These are phyloP conservation scores for Globisporangium acanthophoron DNA, from an alignment of 352 stramenopile genomes.

Conservation along the genomic window DNA sequence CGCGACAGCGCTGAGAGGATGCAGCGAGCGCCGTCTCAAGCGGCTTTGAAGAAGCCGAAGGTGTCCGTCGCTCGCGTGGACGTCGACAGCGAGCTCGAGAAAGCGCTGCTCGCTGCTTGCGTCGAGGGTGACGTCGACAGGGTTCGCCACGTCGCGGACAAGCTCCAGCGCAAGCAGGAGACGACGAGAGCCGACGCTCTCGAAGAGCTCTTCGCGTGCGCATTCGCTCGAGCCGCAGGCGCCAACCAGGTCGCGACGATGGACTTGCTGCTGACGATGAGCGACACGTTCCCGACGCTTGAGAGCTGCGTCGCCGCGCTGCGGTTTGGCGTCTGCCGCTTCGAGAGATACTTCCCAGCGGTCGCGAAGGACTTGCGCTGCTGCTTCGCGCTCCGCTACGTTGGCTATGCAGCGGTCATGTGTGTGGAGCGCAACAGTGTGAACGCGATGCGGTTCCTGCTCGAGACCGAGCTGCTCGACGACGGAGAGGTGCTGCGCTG, in stretches of 20 bases:
- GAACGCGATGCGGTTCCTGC: constrained; percentile 25
- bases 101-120: constrained; percentile 2
- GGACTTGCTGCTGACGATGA: constrained; percentile 6
- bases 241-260: constrained; percentile 12
- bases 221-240: constrained; percentile 13
- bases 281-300: not conserved
- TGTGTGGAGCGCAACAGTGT: constrained; percentile 39
- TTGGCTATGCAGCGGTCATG: constrained; percentile 31
- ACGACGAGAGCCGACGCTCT: not conserved
- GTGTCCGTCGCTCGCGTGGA: not conserved
- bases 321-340: constrained; percentile 29
- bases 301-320: constrained; percentile 6
- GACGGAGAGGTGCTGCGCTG: constrained; percentile 33
- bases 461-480: constrained; percentile 22
- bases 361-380: constrained; percentile 19
- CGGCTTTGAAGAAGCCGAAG: not conserved
- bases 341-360: constrained; percentile 24
- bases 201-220: constrained; percentile 18
- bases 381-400: constrained; percentile 33
- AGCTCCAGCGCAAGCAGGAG: constrained; percentile 6
- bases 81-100: constrained; percentile 7
- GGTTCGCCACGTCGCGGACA: not conserved
- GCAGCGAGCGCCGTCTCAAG: not conserved
- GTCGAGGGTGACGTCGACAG: constrained; percentile 9
- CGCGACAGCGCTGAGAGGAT: not conserved